A percentile compares a stretch with the other conserved stretches of the same genome.
Conservation (phyloP, 768 basidiomycete genomes). For the Pleurotus tuoliensis region DNA sequence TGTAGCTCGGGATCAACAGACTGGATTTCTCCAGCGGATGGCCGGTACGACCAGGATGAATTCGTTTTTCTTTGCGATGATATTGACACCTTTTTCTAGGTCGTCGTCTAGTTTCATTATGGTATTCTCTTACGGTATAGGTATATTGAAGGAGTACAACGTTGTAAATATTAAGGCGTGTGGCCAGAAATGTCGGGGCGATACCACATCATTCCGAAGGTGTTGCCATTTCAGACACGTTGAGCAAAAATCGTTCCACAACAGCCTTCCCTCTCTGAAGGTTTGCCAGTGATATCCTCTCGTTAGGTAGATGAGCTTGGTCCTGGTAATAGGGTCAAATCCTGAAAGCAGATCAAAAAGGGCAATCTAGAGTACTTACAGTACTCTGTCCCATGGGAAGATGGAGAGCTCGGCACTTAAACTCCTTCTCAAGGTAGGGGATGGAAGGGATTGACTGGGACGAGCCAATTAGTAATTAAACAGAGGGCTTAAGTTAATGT, state of each 20-base stretch:
- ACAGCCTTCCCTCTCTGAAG: constrained; percentile 75
- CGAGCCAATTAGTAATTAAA: constrained; percentile 6
- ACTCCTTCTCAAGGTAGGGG: constrained; percentile 90
- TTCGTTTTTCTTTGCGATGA: neutral
- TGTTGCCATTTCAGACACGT: constrained; percentile 34
- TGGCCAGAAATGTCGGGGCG: too few species aligned
- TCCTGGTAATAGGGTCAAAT: constrained; percentile 42
- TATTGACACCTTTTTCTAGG: neutral
- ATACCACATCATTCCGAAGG: neutral
- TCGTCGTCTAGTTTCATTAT: neutral
- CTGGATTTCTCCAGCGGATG: constrained; percentile 29
- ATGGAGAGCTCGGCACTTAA: constrained; percentile 85
- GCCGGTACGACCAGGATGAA: constrained; percentile 17
- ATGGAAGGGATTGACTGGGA: constrained; percentile 87
- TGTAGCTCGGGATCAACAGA: constrained; percentile 25
- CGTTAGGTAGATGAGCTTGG: constrained; percentile 91
- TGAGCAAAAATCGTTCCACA: constrained; percentile 66
- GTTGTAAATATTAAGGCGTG: too few species aligned
- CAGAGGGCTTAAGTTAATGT: neutral
- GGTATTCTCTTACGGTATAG: too few species aligned
- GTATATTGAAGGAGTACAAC: too few species aligned
- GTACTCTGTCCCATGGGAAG: constrained; percentile 92
- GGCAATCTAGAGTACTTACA: constrained; percentile 36
- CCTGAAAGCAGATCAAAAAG: neutral
- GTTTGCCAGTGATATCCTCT: constrained; percentile 83